Evolutionary conservation across 148 eudicot species (phyloP), one percentile per base, ranked within the genome.

Genomic region (Bassia scoparia): DNA sequence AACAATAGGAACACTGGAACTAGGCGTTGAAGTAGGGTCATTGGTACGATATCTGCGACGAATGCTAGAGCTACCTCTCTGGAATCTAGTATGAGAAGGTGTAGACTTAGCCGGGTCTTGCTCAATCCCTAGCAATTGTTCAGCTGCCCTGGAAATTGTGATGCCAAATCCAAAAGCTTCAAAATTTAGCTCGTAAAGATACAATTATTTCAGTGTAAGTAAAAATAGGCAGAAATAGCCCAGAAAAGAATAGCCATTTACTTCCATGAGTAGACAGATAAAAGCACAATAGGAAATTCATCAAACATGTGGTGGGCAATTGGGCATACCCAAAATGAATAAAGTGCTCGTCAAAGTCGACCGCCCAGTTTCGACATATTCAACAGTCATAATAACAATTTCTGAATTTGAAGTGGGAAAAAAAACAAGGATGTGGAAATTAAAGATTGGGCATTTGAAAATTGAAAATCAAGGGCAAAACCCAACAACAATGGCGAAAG

Each of bases 51-150:
- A 92, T 70, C 97, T 86, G 34, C 96, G 90, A 18, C 87, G 90
- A 56, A 89, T 91, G 80, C 92, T 87, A 66, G 99, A 95, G 76
- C 92, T 89, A 17, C 90, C 99, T 34, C 96, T 85, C 85, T 96
- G 99, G 76, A 95, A 90, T 77, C 97, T 78, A 21, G 99, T 92
- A 78, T 89, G 97, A 0, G 97, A 88, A 12, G 92, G 96, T 0
- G 97, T 87, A 77, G 82, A 83, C 87, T 90, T 96, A n/a, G 86
- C 77, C 2, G 96, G 97, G 65, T 92, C 99, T 82, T 92, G 97
- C 82, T 96, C 97, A 68, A 96, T 96, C 33, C 97, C 97, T 81
- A 92, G 84, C 61, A 96, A 81, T 59, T 90, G 99, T 72, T 96
- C 99, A 61, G 92, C 94, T 71, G 97, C 97, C 99, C 99, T 96